Evolutionary conservation across 176 grass and related monocot species (phyloP).

Genomic region (Aegilops longissima): DNA sequence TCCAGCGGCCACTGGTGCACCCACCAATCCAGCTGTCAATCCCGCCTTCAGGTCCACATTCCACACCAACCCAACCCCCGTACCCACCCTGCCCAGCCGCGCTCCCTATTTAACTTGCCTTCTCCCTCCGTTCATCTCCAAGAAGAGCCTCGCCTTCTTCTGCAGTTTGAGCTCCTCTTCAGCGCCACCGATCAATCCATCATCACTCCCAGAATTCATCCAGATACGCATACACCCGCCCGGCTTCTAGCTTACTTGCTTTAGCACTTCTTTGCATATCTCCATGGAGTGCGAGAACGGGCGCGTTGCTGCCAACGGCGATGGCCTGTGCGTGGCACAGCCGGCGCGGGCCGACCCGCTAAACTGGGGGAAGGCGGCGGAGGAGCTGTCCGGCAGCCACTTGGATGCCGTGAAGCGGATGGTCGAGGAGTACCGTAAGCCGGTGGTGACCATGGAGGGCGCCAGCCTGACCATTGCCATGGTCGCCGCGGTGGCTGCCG

Average conservation of each 20-base stretch:
- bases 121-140: constrained; percentile 30
- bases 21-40: neutral
- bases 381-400: constrained; percentile 54
- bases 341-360: constrained; percentile 45
- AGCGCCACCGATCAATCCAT: neutral
- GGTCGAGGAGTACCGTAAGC: constrained; percentile 63
- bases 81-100: neutral
- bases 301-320: constrained; percentile 14
- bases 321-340: constrained; percentile 25
- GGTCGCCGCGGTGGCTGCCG: constrained; percentile 69
- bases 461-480: constrained; percentile 65
- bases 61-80: constrained; percentile 12
- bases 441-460: constrained; percentile 63
- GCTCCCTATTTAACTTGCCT: constrained; percentile 58
- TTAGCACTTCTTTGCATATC: neutral
- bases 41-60: neutral
- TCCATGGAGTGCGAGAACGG: constrained; percentile 37
- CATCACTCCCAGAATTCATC: neutral
- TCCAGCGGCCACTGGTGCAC: neutral
- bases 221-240: neutral
- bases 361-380: constrained; percentile 64
- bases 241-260: neutral
- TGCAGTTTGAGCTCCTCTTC: constrained; percentile 32
- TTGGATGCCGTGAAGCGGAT: constrained; percentile 74
- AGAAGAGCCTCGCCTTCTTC: constrained; percentile 22